phyloP scores from a whole-genome alignment of 148 eudicot genomes.

The Camellia granthamiana region DNA sequence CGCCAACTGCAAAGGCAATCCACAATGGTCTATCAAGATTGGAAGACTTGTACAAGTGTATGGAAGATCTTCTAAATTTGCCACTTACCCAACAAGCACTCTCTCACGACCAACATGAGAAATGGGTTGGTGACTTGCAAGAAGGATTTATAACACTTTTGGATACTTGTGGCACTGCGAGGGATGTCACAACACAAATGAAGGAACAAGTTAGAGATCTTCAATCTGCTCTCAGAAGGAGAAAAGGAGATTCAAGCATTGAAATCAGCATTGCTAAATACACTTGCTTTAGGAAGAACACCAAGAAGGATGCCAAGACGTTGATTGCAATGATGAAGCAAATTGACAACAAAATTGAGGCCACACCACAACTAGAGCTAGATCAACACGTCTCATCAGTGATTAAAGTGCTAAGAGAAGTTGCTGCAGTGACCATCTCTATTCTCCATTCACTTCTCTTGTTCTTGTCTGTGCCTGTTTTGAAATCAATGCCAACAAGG shows the following conservation, averaged over 20 bases:
- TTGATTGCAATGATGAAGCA: constrained; percentile 29
- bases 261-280: constrained; percentile 28
- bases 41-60: constrained; percentile 36
- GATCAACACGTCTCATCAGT: constrained; percentile 33
- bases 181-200: constrained; percentile 34
- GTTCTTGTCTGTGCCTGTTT: constrained; percentile 28
- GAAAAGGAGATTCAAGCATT: constrained; percentile 25
- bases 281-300: constrained; percentile 33
- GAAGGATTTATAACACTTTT: constrained; percentile 39
- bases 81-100: constrained; percentile 42
- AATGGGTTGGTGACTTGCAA: constrained; percentile 32
- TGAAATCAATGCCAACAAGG: constrained; percentile 25
- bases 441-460: constrained; percentile 29
- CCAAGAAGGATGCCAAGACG: constrained; percentile 33
- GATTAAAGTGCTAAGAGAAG: constrained; percentile 37
- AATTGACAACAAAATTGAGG: constrained; percentile 26
- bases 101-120: constrained; percentile 30
- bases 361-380: background rate
- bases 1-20: constrained; percentile 27
- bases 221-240: constrained; percentile 38
- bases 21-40: constrained; percentile 37
- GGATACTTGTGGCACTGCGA: constrained; percentile 39
- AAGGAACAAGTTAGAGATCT: constrained; percentile 35
- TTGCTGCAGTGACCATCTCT: constrained; percentile 23
- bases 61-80: constrained; percentile 39